phyloP scores from a whole-genome alignment of 176 grass and related monocot species.

The Aegilops bicornis region DNA sequence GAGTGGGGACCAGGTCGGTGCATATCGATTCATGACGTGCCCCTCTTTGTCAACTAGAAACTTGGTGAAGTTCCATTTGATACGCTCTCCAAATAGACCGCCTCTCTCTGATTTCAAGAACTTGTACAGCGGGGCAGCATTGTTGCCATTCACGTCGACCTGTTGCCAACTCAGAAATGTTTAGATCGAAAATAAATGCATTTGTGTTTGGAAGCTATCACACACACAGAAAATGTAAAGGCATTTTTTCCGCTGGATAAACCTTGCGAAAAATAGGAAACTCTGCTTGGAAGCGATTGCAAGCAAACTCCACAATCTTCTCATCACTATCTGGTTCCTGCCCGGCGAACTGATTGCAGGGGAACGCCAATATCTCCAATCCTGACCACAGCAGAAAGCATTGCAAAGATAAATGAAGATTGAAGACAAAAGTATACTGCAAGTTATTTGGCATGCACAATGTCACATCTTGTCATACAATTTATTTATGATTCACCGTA shows the following conservation, averaged over 20 bases:
- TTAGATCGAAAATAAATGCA: background rate
- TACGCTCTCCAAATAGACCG: constrained; percentile 45
- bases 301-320: constrained; percentile 58
- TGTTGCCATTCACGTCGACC: constrained; percentile 62
- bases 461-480: background rate
- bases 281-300: constrained; percentile 47
- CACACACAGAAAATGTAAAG: background rate
- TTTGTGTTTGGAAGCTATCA: background rate
- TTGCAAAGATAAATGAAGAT: constrained; percentile 1
- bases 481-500: background rate
- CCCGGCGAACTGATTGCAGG: constrained; percentile 61
- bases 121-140: constrained; percentile 56
- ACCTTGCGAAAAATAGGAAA: constrained; percentile 69
- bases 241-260: background rate
- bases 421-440: background rate
- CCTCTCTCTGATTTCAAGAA: constrained; percentile 49
- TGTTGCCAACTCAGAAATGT: background rate
- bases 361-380: constrained; percentile 56
- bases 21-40: constrained; percentile 44
- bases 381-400: constrained; percentile 19
- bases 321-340: constrained; percentile 55
- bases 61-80: constrained; percentile 73
- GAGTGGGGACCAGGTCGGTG: constrained; percentile 44
- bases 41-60: constrained; percentile 67
- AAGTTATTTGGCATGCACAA: background rate